Base-by-base conservation (phyloP, 2,329 filamentous ascomycete species). In the Microdochium nivale region DNA sequence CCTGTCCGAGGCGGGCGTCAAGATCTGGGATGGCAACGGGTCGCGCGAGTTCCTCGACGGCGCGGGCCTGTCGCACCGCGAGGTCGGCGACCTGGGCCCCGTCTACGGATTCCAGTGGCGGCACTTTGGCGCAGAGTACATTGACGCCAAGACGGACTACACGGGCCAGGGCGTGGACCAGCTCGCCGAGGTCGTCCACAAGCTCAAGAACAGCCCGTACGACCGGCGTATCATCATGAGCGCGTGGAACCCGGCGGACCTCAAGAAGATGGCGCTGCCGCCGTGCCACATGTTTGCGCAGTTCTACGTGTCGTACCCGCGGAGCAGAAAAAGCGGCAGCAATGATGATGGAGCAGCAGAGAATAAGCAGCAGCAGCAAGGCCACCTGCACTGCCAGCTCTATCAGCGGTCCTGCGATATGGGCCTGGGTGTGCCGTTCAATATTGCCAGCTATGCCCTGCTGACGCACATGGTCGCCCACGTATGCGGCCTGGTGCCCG, bases 21-120 rank as follows among this genome's bases (percentile, higher is more conserved):
- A 95, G 70, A 99, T 99, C 67, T 99, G 94, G 94, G 94, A 99
- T 66, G 92, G 91, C 61, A 99, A 99, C 66, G 94, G 92, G 44
- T 90, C 86, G 47, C 88, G 94, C 60, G 87, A 84, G 63, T 97
- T 87, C 67, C 87, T 99, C 35, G 92, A 99, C 73, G 84, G 77
- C 56, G 80, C 94, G 1, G 92, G 92, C 0, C 79, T 97, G 7
- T 75, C 77, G 0, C 84, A 96, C 65, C 88, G 92, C 54, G 88
- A 83, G 50, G 87, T 85, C 21, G 94, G 94, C 57, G 94, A 99
- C 64, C 77, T 99, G 0, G 94, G 94, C 1, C 94, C 94, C 27
- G 91, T 97, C 0, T 99, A 99, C 66, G 94, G 94, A 1, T 99
- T 99, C 72, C 94, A 99, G 71, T 99, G 94, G 94, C 87, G 94